Conservation (phyloP, 2,329 filamentous ascomycete species). For the Exserohilum rostratum region DNA sequence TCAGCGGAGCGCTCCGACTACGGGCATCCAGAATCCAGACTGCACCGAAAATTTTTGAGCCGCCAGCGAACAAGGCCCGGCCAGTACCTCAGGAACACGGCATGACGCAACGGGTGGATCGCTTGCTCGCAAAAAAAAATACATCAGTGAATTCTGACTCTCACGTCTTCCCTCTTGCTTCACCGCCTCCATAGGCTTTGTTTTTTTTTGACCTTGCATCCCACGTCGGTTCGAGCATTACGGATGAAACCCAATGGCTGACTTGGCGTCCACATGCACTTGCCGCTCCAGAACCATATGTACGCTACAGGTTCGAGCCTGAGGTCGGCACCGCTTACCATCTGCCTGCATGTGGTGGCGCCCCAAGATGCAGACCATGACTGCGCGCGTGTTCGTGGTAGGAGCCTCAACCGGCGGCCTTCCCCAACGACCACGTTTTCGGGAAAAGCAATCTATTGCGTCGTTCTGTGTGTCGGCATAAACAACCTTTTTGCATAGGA, state of each 20-base stretch:
- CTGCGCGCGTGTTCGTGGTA: neutral
- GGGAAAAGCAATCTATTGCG: conserved; percentile 1
- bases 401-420: conserved; percentile 6
- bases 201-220: conserved; percentile 35
- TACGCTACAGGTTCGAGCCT: conserved; percentile 3
- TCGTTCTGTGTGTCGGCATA: neutral
- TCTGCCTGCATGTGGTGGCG: conserved; percentile 20
- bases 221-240: conserved; percentile 17
- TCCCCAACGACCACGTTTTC: conserved; percentile 11
- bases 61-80: conserved; percentile 24
- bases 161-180: conserved; percentile 11
- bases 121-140: conserved; percentile 1
- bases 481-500: neutral
- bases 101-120: conserved; percentile 34
- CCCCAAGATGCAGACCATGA: neutral
- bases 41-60: conserved; percentile 24
- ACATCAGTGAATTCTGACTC: conserved; percentile 19
- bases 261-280: conserved; percentile 13
- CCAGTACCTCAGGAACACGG: conserved; percentile 21
- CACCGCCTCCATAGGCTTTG: conserved; percentile 41
- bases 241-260: conserved; percentile 12
- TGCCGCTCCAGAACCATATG: too few species aligned
- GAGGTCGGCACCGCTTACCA: conserved; percentile 9
- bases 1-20: conserved; percentile 24
- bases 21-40: conserved; percentile 15